Evolutionary conservation across 1,139 yeast genomes (phyloP).

Genomic region (Diutina rugosa): DNA sequence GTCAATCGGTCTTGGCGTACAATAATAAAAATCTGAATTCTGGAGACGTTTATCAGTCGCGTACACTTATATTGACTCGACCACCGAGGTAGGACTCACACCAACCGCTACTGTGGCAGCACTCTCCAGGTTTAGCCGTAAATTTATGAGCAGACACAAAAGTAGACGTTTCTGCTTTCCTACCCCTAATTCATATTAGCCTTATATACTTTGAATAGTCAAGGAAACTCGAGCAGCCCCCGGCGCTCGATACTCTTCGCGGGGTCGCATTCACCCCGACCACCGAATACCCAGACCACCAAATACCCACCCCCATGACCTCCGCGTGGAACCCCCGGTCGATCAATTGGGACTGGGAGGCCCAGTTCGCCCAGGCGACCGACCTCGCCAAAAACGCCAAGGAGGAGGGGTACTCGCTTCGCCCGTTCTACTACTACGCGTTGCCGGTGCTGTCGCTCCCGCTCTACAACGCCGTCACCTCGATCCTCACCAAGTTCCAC

Average conservation of each 20-base stretch:
- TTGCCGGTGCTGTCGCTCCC: neutral
- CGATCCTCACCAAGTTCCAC: neutral
- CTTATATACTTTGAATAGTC: too few species aligned
- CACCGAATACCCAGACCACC: neutral
- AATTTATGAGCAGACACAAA: too few species aligned
- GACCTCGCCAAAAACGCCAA: neutral
- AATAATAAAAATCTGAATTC: too few species aligned
- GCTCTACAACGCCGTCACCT: neutral
- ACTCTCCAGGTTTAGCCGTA: too few species aligned
- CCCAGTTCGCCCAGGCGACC: neutral
- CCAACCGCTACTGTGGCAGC: too few species aligned
- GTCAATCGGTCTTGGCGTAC: too few species aligned
- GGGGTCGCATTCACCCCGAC: neutral
- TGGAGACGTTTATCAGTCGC: too few species aligned
- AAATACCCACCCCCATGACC: neutral
- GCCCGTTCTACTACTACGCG: neutral
- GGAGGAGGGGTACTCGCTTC: neutral
- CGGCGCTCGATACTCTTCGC: neutral
- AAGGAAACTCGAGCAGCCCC: too few species aligned
- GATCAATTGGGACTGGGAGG: constrained; percentile 1
- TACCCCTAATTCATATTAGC: too few species aligned
- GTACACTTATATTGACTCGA: too few species aligned
- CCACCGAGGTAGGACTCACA: too few species aligned
- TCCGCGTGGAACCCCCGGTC: neutral
- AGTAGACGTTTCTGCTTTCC: too few species aligned